Evolutionary conservation across 1,139 yeast genomes (phyloP).

Genomic region (Magnusiomyces suaveolens): DNA sequence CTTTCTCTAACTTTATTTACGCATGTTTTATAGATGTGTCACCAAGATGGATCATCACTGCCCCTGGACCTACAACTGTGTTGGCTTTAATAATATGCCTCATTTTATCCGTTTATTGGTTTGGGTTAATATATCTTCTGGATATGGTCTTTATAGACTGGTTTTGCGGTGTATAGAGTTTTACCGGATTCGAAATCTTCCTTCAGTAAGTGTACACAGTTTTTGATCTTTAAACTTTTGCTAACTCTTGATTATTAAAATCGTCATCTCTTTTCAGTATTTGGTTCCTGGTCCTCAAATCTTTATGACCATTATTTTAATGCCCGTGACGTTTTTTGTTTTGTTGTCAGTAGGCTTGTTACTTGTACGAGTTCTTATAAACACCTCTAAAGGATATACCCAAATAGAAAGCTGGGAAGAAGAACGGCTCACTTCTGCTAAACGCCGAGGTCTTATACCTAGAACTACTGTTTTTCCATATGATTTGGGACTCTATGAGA

Average conservation of each 20-base stretch:
- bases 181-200: constrained; percentile 48
- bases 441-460: constrained; percentile 32
- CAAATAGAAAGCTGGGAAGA: constrained; percentile 90
- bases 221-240: not conserved
- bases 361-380: constrained; percentile 50
- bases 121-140: constrained; percentile 55
- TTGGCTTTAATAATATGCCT: constrained; percentile 69
- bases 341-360: constrained; percentile 49
- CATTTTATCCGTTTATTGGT: constrained; percentile 71
- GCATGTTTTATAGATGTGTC: constrained; percentile 38
- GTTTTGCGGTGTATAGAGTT: constrained; percentile 37
- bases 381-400: constrained; percentile 62
- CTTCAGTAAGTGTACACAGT: constrained; percentile 31
- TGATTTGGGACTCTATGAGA: constrained; percentile 51
- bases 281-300: constrained; percentile 47
- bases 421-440: constrained; percentile 67
- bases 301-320: constrained; percentile 45
- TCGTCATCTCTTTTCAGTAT: constrained; percentile 28
- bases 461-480: constrained; percentile 57
- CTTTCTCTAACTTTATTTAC: not conserved
- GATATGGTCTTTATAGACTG: constrained; percentile 41
- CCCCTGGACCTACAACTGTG: constrained; percentile 83
- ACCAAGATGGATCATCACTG: constrained; percentile 80
- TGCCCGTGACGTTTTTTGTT: constrained; percentile 52
- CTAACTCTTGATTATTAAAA: too few relatives aligned